These are phyloP conservation scores for Debaryomyces singareniensis DNA, from an alignment of 1,139 yeast genomes.

Conservation along the genomic window DNA sequence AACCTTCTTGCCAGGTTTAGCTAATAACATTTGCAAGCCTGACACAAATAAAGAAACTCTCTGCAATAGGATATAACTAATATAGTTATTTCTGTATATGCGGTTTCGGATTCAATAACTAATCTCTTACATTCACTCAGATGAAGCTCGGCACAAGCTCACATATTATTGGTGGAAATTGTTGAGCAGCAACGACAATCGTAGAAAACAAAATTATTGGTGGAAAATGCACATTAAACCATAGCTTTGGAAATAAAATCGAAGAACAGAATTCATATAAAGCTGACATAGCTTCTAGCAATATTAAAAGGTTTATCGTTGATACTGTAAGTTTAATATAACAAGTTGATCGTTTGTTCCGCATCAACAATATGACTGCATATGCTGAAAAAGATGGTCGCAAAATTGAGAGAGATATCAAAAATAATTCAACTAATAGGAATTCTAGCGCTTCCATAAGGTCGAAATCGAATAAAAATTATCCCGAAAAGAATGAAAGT, in stretches of 20 bases:
- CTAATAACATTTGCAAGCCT: too few relatives aligned
- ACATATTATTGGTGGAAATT: slow-evolving; percentile 1
- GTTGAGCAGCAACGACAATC: too few relatives aligned
- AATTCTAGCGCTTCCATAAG: background rate
- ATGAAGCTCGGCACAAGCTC: background rate
- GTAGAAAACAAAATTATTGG: background rate
- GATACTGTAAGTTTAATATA: background rate
- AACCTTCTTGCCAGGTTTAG: too few relatives aligned
- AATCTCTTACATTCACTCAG: too few relatives aligned
- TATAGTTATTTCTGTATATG: too few relatives aligned
- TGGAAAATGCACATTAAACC: slow-evolving; percentile 1
- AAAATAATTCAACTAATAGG: slow-evolving; percentile 1
- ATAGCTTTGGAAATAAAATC: background rate
- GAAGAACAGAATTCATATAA: background rate
- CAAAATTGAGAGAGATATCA: background rate
- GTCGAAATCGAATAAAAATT: background rate
- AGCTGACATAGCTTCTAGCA: background rate
- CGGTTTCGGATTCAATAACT: too few relatives aligned
- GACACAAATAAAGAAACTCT: too few relatives aligned
- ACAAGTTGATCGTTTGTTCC: background rate
- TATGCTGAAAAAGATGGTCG: background rate
- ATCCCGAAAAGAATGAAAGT: slow-evolving; percentile 8
- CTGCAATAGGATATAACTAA: too few relatives aligned
- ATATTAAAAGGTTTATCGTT: background rate
- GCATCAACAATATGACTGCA: background rate